Conservation (phyloP, 495 filamentous ascomycete genomes). For the Letharia columbiana region DNA sequence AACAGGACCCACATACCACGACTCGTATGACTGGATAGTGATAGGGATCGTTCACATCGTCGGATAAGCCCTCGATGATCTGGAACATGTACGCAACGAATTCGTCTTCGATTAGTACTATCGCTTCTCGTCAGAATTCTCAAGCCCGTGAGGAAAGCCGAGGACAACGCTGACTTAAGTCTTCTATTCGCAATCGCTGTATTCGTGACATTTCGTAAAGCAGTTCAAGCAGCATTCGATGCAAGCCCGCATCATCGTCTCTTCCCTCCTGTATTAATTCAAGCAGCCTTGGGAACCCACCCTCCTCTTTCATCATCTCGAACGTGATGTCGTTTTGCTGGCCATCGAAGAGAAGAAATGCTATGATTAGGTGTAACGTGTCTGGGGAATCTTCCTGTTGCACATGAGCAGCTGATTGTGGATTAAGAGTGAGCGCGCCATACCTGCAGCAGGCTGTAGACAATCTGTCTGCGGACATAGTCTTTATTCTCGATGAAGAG, state of each 20-base stretch:
- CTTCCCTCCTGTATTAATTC: slow-evolving; percentile 65
- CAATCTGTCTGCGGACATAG: slow-evolving; percentile 87
- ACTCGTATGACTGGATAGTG: slow-evolving; percentile 94
- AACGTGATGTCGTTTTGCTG: slow-evolving; percentile 68
- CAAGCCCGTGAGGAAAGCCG: not conserved
- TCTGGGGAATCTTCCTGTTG: slow-evolving; percentile 65
- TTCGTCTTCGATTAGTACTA: slow-evolving; percentile 66
- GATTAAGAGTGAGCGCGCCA: slow-evolving; percentile 2
- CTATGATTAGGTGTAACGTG: slow-evolving; percentile 71
- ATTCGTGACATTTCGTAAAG: slow-evolving; percentile 97
- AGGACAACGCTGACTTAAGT: slow-evolving; percentile 50
- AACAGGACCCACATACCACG: slow-evolving; percentile 49
- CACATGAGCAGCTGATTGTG: slow-evolving; percentile 15
- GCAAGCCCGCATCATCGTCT: slow-evolving; percentile 58
- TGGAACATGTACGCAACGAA: slow-evolving; percentile 79
- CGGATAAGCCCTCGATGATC: slow-evolving; percentile 79
- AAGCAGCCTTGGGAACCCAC: slow-evolving; percentile 71
- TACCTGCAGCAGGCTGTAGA: slow-evolving; percentile 84
- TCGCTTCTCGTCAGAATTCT: slow-evolving; percentile 17
- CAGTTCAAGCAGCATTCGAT: slow-evolving; percentile 75
- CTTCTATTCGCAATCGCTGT: slow-evolving; percentile 67
- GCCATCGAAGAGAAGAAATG: slow-evolving; percentile 87
- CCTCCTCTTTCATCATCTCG: slow-evolving; percentile 77
- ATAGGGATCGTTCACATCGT: slow-evolving; percentile 89
- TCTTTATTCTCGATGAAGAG: slow-evolving; percentile 67